Base-by-base conservation (phyloP, 352 stramenopile species). In the Pythium guiyangense region DNA sequence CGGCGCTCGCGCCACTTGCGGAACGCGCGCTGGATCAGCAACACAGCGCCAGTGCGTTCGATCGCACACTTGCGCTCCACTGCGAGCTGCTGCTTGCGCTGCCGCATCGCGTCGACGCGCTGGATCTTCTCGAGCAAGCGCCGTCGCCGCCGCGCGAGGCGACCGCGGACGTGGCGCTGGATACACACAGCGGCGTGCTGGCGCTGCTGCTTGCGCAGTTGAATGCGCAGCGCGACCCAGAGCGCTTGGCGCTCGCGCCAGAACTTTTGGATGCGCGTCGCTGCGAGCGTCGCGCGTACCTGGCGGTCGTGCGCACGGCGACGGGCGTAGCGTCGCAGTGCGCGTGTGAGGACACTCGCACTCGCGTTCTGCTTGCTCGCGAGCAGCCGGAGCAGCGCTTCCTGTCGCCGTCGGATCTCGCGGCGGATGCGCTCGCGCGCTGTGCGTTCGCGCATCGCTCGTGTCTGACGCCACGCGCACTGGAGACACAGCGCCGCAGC, bases 391-490 rank as follows among this genome's bases (percentile, higher is more conserved):
- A 88, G 22, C 29, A 88, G 56, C 2, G 40, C 45, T 22, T 67
- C 49, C 54, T 90, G 77, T 2, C 76, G 73, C n/a, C 54, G 63
- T 27, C 73, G 62, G 8, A 87, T 18, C 37, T 90, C 70, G 0
- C 40, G 37, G n/a, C 64, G 64, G 9, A 88, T 52, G 22, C 57
- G 56, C 52, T 63, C 61, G 1, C 70, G 69, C 22, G 44, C 55
- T 3, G 45, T 18, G 9, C 77, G 48, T 37, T 76, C 66, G 35
- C 54, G 48, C 2, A 60, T 39, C 0, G 80, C 75, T 11, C 62
- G 46, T 3, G 79, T n/a, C 39, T 79, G 67, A 3, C 80, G 67
- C 75, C 80, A 88, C 77, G 75, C 86, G 49, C 77, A 90, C 58
- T 90, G 80, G 2, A 79, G 47, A 3, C 58, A 44, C 15, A 74